These are phyloP conservation scores for Byssoonygena ceratinophila DNA, from an alignment of 2,329 filamentous ascomycete genomes.

Conservation along the genomic window DNA sequence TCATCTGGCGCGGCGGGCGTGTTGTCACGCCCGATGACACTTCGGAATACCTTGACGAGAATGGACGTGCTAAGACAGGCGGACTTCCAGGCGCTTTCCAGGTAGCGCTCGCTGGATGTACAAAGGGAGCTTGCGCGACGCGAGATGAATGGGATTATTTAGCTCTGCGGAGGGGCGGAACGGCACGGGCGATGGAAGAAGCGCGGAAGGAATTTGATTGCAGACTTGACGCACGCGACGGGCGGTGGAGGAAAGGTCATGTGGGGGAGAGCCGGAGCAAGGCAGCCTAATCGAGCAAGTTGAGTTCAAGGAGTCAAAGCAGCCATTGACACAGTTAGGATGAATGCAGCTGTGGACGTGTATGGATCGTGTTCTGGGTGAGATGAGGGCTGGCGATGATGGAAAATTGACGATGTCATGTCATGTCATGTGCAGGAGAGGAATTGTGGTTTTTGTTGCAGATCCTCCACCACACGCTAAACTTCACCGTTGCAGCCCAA, in stretches of 20 bases:
- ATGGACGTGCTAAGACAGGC: constrained; percentile 2
- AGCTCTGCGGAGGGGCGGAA: constrained; percentile 2
- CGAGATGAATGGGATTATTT: not conserved
- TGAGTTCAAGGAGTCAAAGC: not conserved
- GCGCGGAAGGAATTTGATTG: constrained; percentile 10
- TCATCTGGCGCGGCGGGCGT: constrained; percentile 30
- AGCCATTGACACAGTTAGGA: not conserved
- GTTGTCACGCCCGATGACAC: constrained; percentile 4
- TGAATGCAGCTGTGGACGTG: not conserved
- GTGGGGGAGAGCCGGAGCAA: constrained; percentile 5
- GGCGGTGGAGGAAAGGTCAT: constrained; percentile 5
- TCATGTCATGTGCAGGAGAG: constrained; percentile 9
- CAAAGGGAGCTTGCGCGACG: not conserved
- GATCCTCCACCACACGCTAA: constrained; percentile 4
- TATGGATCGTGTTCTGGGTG: not conserved
- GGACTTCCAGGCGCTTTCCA: not conserved
- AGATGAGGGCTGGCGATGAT: not conserved
- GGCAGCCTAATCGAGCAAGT: not conserved
- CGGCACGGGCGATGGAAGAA: not conserved
- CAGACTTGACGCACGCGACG: constrained; percentile 9
- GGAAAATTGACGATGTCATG: constrained; percentile 4
- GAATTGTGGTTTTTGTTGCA: not conserved
- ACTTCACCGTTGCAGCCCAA: not conserved
- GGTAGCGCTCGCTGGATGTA: not conserved
- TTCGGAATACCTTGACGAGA: not conserved